A percentile compares a stretch with the other conserved stretches of the same genome.
phyloP scores from a whole-genome alignment of 139 green algal genomes.

The Chlamydomonas sp. region DNA sequence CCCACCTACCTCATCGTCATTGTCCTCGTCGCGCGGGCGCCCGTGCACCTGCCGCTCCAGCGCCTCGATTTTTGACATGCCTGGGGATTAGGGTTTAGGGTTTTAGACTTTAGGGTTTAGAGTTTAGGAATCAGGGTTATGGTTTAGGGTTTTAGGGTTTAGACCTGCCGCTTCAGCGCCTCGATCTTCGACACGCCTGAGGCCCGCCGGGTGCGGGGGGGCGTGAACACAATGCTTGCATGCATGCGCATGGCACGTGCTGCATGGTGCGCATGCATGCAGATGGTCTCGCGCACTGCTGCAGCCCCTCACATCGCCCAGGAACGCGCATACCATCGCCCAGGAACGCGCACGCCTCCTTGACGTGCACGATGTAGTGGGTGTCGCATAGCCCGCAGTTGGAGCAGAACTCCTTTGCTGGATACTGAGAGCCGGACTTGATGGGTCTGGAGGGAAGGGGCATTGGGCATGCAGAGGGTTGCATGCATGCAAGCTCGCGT shows the following conservation, averaged over 20 bases:
- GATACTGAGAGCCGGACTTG: slow-evolving; percentile 64
- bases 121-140: too few species aligned
- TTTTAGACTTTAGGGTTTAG: too few species aligned
- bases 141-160: too few species aligned
- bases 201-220: too few species aligned
- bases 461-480: too few species aligned
- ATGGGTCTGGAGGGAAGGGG: slow-evolving; percentile 72
- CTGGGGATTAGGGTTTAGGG: background rate
- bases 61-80: slow-evolving; percentile 12
- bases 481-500: too few species aligned
- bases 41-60: slow-evolving; percentile 12
- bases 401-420: slow-evolving; percentile 81
- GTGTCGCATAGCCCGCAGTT: slow-evolving; percentile 92
- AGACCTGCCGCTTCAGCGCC: slow-evolving; percentile 4
- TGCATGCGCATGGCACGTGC: too few species aligned
- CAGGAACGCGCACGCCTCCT: slow-evolving; percentile 92
- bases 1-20: background rate
- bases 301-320: background rate
- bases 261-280: too few species aligned
- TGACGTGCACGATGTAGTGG: slow-evolving; percentile 93
- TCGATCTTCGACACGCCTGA: slow-evolving; percentile 12
- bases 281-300: too few species aligned
- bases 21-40: background rate
- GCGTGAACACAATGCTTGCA: too few species aligned
- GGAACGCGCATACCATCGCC: slow-evolving; percentile 53